phyloP scores from a whole-genome alignment of 2,329 filamentous ascomycete genomes.

The Aspergillus tanneri region DNA sequence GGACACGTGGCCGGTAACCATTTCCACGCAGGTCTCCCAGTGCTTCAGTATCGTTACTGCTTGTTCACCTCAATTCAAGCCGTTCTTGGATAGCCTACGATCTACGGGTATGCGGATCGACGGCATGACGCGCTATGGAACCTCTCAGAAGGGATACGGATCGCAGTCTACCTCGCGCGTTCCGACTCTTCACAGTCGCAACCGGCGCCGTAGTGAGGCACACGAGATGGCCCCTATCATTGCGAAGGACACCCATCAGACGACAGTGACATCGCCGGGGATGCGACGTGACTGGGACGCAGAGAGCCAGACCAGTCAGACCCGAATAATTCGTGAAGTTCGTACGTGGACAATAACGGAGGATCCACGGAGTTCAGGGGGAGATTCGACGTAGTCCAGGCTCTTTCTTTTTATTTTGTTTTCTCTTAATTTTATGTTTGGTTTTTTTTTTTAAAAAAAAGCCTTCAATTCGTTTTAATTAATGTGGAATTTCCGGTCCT shows the following conservation, averaged over 20 bases:
- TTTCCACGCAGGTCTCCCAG: conserved; percentile 22
- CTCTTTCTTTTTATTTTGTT: not conserved
- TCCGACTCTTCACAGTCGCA: conserved; percentile 1
- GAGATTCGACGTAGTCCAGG: not conserved
- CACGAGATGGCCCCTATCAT: conserved; percentile 18
- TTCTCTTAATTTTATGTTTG: not conserved
- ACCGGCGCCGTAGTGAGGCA: conserved; percentile 11
- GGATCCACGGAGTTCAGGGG: conserved; percentile 5
- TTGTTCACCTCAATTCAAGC: conserved; percentile 33
- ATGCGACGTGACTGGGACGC: conserved; percentile 21
- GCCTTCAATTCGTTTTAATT: not conserved
- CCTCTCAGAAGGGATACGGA: conserved; percentile 18
- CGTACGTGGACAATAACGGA: conserved; percentile 27
- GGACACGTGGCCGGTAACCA: conserved; percentile 21
- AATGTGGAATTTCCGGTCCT: not conserved
- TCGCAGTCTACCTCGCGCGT: conserved; percentile 11
- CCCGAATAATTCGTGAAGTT: conserved; percentile 28
- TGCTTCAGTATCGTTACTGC: conserved; percentile 31
- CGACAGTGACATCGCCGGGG: conserved; percentile 16
- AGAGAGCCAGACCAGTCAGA: conserved; percentile 28
- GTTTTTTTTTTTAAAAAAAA: not conserved
- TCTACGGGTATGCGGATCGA: conserved; percentile 30
- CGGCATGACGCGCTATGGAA: conserved; percentile 17
- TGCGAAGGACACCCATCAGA: conserved; percentile 10
- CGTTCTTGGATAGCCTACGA: conserved; percentile 30